phyloP scores from a whole-genome alignment of 129 eudicot species.

The Kitagawia praeruptora region DNA sequence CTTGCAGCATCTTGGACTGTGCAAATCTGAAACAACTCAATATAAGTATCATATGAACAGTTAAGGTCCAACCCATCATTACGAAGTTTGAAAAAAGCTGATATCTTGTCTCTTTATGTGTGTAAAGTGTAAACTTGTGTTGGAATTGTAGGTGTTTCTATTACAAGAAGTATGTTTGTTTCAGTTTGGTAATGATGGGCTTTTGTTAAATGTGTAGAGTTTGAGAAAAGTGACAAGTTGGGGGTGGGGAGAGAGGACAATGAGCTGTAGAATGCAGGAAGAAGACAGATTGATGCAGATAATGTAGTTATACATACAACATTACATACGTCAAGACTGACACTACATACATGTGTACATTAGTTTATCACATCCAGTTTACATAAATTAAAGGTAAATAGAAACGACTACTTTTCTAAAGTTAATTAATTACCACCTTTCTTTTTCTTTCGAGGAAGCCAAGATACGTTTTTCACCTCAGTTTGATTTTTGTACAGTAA shows the following conservation, averaged over 20 bases:
- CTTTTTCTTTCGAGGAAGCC: too few species aligned
- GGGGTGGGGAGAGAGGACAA: background rate
- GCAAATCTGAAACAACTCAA: slow-evolving; percentile 15
- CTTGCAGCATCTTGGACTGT: slow-evolving; percentile 42
- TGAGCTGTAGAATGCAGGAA: background rate
- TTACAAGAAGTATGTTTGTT: background rate
- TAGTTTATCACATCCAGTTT: background rate
- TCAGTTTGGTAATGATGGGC: background rate
- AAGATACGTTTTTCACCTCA: too few species aligned
- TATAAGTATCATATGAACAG: slow-evolving; percentile 1
- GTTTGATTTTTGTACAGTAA: too few species aligned
- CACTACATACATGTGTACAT: background rate
- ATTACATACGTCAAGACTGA: background rate
- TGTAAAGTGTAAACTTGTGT: background rate
- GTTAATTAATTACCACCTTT: too few species aligned
- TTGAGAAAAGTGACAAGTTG: background rate
- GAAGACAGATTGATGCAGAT: background rate
- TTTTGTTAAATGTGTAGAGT: background rate
- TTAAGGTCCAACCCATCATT: slow-evolving; percentile 6
- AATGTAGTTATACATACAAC: background rate
- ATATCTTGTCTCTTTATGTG: background rate
- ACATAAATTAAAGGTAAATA: background rate
- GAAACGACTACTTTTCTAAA: background rate
- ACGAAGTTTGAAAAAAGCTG: background rate
- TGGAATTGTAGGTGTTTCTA: background rate